These are phyloP conservation scores for Rhododendron kiyosumense DNA, from an alignment of 148 eudicot species.

Conservation along the genomic window DNA sequence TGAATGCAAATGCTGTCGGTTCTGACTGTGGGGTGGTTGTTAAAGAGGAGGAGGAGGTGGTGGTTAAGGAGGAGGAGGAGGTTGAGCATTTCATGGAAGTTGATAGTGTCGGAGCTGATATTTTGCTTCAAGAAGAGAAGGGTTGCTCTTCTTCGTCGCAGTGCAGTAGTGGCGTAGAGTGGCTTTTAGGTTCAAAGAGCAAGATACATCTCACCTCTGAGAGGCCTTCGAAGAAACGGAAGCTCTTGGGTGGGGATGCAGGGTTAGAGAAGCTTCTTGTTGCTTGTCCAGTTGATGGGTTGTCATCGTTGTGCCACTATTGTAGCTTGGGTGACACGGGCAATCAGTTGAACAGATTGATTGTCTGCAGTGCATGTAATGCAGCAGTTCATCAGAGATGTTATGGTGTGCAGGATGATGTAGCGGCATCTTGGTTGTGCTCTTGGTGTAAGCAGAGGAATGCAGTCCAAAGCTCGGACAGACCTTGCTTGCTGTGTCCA, in stretches of 20 bases:
- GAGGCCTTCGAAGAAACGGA: constrained; percentile 84
- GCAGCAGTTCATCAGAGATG: constrained; percentile 84
- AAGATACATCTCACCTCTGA: constrained; percentile 71
- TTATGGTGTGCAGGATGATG: constrained; percentile 81
- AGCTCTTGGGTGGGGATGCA: constrained; percentile 72
- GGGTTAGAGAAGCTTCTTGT: constrained; percentile 78
- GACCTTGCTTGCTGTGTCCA: constrained; percentile 79
- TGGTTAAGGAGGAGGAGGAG: constrained; percentile 17
- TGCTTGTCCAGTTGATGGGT: constrained; percentile 58
- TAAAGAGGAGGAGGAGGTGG: constrained; percentile 19
- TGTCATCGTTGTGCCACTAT: constrained; percentile 65
- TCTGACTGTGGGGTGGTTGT: constrained; percentile 5
- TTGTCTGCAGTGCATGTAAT: constrained; percentile 67
- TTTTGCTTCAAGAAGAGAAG: constrained; percentile 6
- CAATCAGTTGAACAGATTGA: constrained; percentile 64
- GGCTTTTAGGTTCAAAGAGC: constrained; percentile 91
- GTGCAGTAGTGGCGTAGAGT: constrained; percentile 63
- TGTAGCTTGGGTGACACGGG: constrained; percentile 72
- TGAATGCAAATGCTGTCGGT: constrained; percentile 9
- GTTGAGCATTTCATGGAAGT: constrained; percentile 34
- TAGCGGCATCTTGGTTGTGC: constrained; percentile 60
- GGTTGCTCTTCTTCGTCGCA: constrained; percentile 20
- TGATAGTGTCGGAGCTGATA: constrained; percentile 23
- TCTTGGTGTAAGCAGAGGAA: constrained; percentile 66
- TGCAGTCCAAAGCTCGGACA: constrained; percentile 24